Percentiles rank a stretch among this genome's conserved stretches.
Evolutionary conservation across 2,329 filamentous ascomycete species (phyloP).

Genomic region (Celoporthe dispersa): DNA sequence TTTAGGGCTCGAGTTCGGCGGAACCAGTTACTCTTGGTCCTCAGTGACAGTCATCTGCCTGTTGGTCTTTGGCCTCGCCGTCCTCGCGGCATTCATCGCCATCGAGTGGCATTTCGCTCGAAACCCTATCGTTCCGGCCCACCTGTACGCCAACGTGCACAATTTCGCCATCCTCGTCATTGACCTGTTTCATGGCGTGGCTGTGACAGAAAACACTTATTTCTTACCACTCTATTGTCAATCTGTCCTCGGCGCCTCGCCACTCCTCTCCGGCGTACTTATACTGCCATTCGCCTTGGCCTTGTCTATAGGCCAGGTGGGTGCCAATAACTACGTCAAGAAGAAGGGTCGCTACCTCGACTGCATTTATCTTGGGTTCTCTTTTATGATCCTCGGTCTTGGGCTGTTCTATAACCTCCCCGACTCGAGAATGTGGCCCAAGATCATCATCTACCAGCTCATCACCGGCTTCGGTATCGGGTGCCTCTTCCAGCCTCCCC

Average conservation of each 20-base stretch:
- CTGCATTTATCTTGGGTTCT: slow-evolving; percentile 62
- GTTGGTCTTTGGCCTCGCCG: slow-evolving; percentile 71
- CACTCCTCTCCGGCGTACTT: slow-evolving; percentile 68
- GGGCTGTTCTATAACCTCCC: slow-evolving; percentile 68
- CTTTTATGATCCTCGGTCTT: slow-evolving; percentile 66
- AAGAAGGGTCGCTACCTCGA: slow-evolving; percentile 69
- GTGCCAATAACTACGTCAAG: slow-evolving; percentile 48
- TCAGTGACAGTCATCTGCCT: slow-evolving; percentile 78
- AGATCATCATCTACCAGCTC: slow-evolving; percentile 65
- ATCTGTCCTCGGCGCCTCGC: slow-evolving; percentile 73
- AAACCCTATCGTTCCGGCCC: slow-evolving; percentile 78
- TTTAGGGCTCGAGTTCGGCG: slow-evolving; percentile 84
- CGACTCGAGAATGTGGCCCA: slow-evolving; percentile 56
- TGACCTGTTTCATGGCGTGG: slow-evolving; percentile 34
- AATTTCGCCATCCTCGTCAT: slow-evolving; percentile 81
- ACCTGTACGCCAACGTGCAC: slow-evolving; percentile 69
- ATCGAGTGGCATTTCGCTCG: slow-evolving; percentile 75
- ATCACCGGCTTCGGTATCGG: slow-evolving; percentile 66
- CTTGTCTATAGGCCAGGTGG: slow-evolving; percentile 34
- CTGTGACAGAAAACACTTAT: slow-evolving; percentile 56
- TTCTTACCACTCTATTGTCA: slow-evolving; percentile 89
- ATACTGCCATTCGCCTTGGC: slow-evolving; percentile 63
- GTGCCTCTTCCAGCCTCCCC: slow-evolving; percentile 70
- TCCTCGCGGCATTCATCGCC: slow-evolving; percentile 68
- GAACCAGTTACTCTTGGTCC: slow-evolving; percentile 73